Evolutionary conservation across 2,329 filamentous ascomycete species (phyloP).

Genomic region (Stachybotrys echinatus): DNA sequence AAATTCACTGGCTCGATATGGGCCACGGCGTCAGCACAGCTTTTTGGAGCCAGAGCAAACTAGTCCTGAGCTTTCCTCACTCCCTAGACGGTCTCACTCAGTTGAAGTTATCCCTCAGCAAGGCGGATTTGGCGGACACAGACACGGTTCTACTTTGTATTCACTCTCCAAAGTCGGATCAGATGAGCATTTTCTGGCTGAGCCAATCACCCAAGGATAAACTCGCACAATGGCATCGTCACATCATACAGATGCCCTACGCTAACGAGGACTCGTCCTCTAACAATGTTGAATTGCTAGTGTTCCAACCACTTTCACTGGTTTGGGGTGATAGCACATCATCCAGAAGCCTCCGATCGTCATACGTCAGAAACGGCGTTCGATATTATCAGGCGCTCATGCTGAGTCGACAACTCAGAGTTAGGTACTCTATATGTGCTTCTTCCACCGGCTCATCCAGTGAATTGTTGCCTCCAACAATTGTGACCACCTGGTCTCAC

Average conservation of each 20-base stretch:
- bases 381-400: conserved; percentile 43
- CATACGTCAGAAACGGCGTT: conserved; percentile 26
- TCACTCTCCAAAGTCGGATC: conserved; percentile 22
- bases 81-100: conserved; percentile 16
- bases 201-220: conserved; percentile 10
- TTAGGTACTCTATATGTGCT: conserved; percentile 33
- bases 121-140: conserved; percentile 12
- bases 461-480: neutral
- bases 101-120: conserved; percentile 22
- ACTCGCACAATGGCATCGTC: conserved; percentile 31
- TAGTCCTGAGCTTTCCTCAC: conserved; percentile 23
- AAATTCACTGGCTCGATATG: conserved; percentile 44
- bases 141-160: conserved; percentile 24
- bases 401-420: conserved; percentile 34
- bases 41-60: conserved; percentile 9
- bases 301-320: conserved; percentile 21
- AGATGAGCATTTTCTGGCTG: conserved; percentile 31
- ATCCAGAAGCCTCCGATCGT: conserved; percentile 15
- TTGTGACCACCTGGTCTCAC: neutral
- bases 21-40: conserved; percentile 9
- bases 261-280: conserved; percentile 2
- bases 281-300: conserved; percentile 16
- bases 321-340: conserved; percentile 2
- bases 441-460: conserved; percentile 11
- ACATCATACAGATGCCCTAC: conserved; percentile 21